A percentile compares a stretch with the other conserved stretches of the same genome.
phyloP scores from a whole-genome alignment of 352 stramenopile species.

The Globisporangium apiculatum region DNA sequence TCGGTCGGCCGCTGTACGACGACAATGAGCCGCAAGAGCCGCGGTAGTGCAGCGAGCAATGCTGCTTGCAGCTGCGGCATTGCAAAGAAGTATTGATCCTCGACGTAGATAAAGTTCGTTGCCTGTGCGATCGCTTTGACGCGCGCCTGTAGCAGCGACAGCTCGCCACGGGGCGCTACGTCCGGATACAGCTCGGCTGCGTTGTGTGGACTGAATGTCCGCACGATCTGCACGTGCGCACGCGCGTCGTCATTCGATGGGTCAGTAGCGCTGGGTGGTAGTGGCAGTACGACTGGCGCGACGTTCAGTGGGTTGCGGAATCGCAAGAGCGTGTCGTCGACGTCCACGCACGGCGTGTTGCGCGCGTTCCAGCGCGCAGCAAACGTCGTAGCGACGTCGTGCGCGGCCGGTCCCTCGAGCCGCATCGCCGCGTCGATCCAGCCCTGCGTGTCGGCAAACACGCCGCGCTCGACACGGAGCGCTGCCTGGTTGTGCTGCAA shows the following conservation, averaged over 20 bases:
- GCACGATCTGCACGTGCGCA: conserved; percentile 34
- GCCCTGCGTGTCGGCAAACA: conserved; percentile 34
- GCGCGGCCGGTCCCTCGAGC: conserved; percentile 31
- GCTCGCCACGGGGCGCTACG: conserved; percentile 47
- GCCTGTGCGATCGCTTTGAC: conserved; percentile 53
- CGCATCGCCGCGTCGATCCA: conserved; percentile 56
- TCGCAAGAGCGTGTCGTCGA: conserved; percentile 34
- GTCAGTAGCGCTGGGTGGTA: background rate
- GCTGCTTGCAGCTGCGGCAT: conserved; percentile 50
- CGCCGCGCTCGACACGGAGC: conserved; percentile 28
- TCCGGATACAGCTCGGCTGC: conserved; percentile 21
- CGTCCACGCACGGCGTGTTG: conserved; percentile 23
- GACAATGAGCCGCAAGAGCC: conserved; percentile 42
- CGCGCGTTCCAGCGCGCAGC: conserved; percentile 52
- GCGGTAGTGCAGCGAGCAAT: conserved; percentile 32
- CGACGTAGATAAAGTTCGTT: conserved; percentile 58
- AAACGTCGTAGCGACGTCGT: conserved; percentile 63
- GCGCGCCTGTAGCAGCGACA: conserved; percentile 39
- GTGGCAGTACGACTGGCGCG: conserved; percentile 4
- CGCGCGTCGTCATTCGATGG: no score
- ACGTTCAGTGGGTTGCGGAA: conserved; percentile 37
- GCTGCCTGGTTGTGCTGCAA: conserved; percentile 39
- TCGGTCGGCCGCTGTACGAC: conserved; percentile 31
- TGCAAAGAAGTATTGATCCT: conserved; percentile 69
- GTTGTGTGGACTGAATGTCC: conserved; percentile 46